phyloP scores from a whole-genome alignment of 2,329 filamentous ascomycete species.

The Metarhizium guizhouense region DNA sequence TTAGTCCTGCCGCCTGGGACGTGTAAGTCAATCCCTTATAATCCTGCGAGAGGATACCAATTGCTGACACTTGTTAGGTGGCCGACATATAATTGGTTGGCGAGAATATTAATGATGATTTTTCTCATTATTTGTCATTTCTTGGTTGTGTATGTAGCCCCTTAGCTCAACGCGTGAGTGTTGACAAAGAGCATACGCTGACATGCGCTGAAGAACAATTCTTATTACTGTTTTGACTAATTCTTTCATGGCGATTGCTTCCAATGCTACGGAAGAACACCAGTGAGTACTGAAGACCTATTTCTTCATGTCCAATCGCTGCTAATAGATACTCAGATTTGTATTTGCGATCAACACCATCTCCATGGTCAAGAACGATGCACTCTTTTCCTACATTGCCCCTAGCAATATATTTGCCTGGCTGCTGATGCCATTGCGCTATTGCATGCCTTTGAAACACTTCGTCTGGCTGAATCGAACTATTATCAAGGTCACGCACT shows the following conservation, averaged over 20 bases:
- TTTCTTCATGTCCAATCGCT: neutral
- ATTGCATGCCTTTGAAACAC: conserved; percentile 65
- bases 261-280: conserved; percentile 88
- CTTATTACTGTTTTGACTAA: conserved; percentile 94
- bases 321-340: conserved; percentile 41
- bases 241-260: conserved; percentile 90
- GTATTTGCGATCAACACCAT: conserved; percentile 95
- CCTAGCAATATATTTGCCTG: conserved; percentile 88
- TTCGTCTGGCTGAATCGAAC: conserved; percentile 85
- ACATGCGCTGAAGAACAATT: conserved; percentile 51
- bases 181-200: neutral
- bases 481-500: conserved; percentile 84
- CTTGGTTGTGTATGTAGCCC: conserved; percentile 58
- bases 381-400: conserved; percentile 86
- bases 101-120: conserved; percentile 64
- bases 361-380: conserved; percentile 97
- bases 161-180: neutral
- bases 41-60: neutral
- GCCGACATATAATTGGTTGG: conserved; percentile 67
- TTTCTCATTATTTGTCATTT: conserved; percentile 96
- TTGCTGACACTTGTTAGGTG: conserved; percentile 34
- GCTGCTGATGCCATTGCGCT: conserved; percentile 76
- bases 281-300: conserved; percentile 34
- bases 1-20: conserved; percentile 91
- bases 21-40: conserved; percentile 40